A percentile compares a stretch with the other conserved stretches of the same genome.
These are phyloP conservation scores for Rhizopus microsporus DNA, from an alignment of 371 early-diverging fungal genomes.

Conservation along the genomic window DNA sequence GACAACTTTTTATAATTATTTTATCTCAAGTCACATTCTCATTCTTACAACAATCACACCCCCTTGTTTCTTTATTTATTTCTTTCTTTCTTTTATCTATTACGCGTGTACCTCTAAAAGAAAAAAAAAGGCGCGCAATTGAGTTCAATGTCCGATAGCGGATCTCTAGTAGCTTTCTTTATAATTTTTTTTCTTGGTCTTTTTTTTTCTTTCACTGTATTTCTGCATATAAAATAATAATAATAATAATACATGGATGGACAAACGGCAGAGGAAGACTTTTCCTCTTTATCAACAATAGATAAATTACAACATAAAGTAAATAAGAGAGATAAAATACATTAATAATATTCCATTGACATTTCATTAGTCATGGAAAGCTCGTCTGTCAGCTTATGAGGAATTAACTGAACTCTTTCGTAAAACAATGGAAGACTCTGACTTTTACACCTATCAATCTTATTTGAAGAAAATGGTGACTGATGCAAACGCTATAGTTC, in stretches of 20 bases:
- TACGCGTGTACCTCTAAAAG: not conserved
- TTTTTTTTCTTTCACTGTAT: not conserved
- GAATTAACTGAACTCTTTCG: conserved; percentile 74
- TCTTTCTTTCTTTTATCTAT: conserved; percentile 3
- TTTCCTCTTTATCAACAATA: conserved; percentile 60
- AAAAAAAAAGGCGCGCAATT: conserved; percentile 6
- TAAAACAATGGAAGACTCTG: conserved; percentile 60
- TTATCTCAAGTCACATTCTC: too few species aligned
- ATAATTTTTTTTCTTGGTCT: not conserved
- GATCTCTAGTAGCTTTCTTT: conserved; percentile 4
- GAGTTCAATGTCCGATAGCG: conserved; percentile 10
- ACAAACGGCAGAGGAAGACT: conserved; percentile 63
- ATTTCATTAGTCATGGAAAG: conserved; percentile 86
- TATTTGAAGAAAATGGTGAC: conserved; percentile 76
- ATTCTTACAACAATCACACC: too few species aligned
- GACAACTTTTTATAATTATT: too few species aligned
- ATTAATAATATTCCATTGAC: conserved; percentile 1
- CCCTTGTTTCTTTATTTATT: not conserved
- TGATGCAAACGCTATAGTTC: conserved; percentile 92
- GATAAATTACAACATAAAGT: conserved; percentile 79
- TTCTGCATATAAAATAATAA: not conserved
- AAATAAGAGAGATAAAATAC: conserved; percentile 18
- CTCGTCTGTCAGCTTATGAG: conserved; percentile 85
- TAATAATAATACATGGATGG: conserved; percentile 12
- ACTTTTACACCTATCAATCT: conserved; percentile 72